Evolutionary conservation across 208 protist genomes (phyloP), one percentile per base, ranked within the genome.

Genomic region (Strigomonas oncopelti): DNA sequence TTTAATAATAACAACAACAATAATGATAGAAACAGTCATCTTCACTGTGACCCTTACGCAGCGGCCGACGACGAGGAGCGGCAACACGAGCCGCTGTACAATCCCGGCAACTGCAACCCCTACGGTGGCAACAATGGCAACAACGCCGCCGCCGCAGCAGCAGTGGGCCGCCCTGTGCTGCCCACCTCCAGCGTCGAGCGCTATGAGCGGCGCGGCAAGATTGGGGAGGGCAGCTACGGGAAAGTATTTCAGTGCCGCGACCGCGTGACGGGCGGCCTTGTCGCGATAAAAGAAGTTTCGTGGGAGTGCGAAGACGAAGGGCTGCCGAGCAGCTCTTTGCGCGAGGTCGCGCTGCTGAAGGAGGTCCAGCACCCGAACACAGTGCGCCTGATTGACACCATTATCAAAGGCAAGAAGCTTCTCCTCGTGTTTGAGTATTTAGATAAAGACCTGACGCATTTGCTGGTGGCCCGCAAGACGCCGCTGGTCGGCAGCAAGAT

Each of bases 381-480:
- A 60, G 90, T 97, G 11, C 90, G 91, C 55, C 71, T 99, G 5
- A 75, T 96, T 22, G 97, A 99, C 70, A 96, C 99, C 8, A 96
- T 97, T 31, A 94, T 98, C 80, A 96, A 81, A 27, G 89, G 98
- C 34, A 87, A 88, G 51, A 95, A 96, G 34, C 85, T 99, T 20
- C 98, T 90, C 5, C 80, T 99, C 25, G 97, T 99, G 14, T 99
- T 99, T 71, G 98, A 99, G 80, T 99, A 92, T 76, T 72, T 98
- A 31, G 95, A 99, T 51, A 56, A 96, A 51, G 97, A 99, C 74
- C 69, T 99, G 52, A 98, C 98, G 72, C 97, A 98, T 72, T 98
- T 94, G 68, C 81, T 99, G 29, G 67, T 83, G 48, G 74, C 78
- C 45, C 75, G 78, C 53, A 83, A 87, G 53, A n/a, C n/a, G n/a